Evolutionary conservation across 257 asterid genomes (phyloP), one percentile per base, ranked within the genome.

Genomic region (Ophiorrhiza pumila): DNA sequence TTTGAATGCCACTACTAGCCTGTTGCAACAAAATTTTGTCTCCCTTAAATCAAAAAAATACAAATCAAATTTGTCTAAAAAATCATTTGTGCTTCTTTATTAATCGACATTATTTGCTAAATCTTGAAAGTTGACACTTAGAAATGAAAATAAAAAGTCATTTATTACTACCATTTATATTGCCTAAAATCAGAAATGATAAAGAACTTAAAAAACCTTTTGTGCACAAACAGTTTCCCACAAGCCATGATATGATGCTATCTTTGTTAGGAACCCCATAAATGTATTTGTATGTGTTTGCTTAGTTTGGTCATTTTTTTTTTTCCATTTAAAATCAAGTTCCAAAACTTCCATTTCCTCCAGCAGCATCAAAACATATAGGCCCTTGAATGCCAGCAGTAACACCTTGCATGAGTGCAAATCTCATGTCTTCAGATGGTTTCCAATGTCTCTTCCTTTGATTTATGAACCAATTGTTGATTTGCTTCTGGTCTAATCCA

Each of bases 401-500:
- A 1, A 84, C 79, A 32, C 87, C 88, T 81, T 90, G 92, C 86
- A 90, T 85, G 22, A 92, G 90, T 23, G 96, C 87, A 59, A 84
- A 85, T 56, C 85, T 67, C 96, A 92, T 88, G 82, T 87, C 96
- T 25, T 92, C 89, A 0, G 93, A 88, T 1, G 96, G 97, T 60
- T 85, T 80, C 96, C 98, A 92, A 39, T 92, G 94, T 17, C 96
- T 83, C 74, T 92, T 92, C 82, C 98, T 83, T 74, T 89, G 97
- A 77, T 91, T 91, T 32, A 91, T 91, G 68, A 91, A 91, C 97
- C 97, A 91, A 77, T 91, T 91, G 85, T 86, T 91, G 62, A 91
- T 89, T 87, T 91, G 95, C 84, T 90, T 89, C 76, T 80, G 96
- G 76, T 90, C 93, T 55, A 92, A 71, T 27, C 92, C 91, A 0